Percentiles rank a stretch among this genome's conserved stretches.
Evolutionary conservation across 768 basidiomycete species (phyloP).

Genomic region (Tricholoma saponaceum): DNA sequence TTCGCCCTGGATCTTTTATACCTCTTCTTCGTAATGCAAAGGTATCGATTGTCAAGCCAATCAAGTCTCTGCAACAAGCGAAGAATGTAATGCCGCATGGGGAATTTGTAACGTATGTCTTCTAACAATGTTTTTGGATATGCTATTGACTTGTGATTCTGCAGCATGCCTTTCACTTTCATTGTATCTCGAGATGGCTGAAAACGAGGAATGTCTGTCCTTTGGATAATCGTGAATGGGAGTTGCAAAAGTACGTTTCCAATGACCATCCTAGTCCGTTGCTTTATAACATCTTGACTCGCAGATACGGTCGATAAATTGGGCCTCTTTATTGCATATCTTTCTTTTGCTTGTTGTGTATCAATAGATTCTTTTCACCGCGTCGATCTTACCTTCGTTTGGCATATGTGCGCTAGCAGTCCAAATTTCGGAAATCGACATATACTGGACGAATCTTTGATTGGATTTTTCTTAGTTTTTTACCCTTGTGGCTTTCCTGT

Average conservation of each 20-base stretch:
- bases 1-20: background rate
- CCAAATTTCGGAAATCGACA: no score
- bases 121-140: background rate
- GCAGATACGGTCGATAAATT: conserved; percentile 36
- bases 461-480: no score
- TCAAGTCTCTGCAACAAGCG: conserved; percentile 93
- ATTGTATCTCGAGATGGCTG: conserved; percentile 98
- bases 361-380: background rate
- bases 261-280: background rate
- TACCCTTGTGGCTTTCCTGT: no score
- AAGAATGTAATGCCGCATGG: conserved; percentile 98
- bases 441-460: no score
- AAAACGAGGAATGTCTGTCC: conserved; percentile 97
- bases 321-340: background rate
- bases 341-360: background rate
- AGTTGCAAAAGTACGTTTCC: conserved; percentile 84
- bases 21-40: conserved; percentile 26
- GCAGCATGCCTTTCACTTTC: conserved; percentile 99
- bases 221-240: conserved; percentile 95
- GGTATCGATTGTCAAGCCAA: conserved; percentile 99
- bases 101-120: conserved; percentile 90
- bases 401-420: background rate
- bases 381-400: background rate
- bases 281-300: conserved; percentile 2
- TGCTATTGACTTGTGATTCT: background rate